Conservation (phyloP, 2,329 filamentous ascomycete genomes). For the Botryosphaeria dothidea region DNA sequence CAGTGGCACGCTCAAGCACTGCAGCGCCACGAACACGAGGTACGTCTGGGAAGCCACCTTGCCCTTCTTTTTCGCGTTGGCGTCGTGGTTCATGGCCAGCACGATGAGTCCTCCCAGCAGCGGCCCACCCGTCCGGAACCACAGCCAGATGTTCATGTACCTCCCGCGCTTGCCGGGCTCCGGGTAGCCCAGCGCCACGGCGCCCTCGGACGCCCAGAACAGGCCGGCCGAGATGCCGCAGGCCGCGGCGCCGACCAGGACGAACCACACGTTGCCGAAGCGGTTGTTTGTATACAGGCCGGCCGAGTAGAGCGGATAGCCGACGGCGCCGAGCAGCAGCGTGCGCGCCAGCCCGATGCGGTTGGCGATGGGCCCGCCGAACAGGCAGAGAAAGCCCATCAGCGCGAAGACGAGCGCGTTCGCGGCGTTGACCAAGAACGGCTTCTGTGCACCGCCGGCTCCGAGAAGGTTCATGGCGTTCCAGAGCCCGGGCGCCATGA, state of each 20-base stretch:
- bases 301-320: conserved; percentile 51
- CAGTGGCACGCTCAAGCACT: conserved; percentile 39
- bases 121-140: conserved; percentile 54
- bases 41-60: conserved; percentile 42
- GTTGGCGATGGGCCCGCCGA: conserved; percentile 52
- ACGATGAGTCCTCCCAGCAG: conserved; percentile 51
- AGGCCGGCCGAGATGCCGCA: conserved; percentile 53
- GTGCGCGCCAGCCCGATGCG: conserved; percentile 51
- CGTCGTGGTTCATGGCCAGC: conserved; percentile 45
- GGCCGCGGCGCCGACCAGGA: conserved; percentile 50
- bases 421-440: conserved; percentile 55
- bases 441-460: conserved; percentile 54
- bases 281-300: conserved; percentile 53
- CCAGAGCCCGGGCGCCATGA: conserved; percentile 55
- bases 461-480: conserved; percentile 58
- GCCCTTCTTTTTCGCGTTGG: conserved; percentile 31
- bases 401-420: conserved; percentile 54
- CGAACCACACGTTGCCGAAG: conserved; percentile 55
- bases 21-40: conserved; percentile 46
- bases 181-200: conserved; percentile 52
- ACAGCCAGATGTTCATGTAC: conserved; percentile 52
- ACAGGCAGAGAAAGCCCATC: conserved; percentile 50
- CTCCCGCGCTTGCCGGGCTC: conserved; percentile 49
- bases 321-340: conserved; percentile 47
- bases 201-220: conserved; percentile 55